These are phyloP conservation scores for Yamadazyma takamatsuzukensis DNA, from an alignment of 805 yeast species.

Conservation along the genomic window DNA sequence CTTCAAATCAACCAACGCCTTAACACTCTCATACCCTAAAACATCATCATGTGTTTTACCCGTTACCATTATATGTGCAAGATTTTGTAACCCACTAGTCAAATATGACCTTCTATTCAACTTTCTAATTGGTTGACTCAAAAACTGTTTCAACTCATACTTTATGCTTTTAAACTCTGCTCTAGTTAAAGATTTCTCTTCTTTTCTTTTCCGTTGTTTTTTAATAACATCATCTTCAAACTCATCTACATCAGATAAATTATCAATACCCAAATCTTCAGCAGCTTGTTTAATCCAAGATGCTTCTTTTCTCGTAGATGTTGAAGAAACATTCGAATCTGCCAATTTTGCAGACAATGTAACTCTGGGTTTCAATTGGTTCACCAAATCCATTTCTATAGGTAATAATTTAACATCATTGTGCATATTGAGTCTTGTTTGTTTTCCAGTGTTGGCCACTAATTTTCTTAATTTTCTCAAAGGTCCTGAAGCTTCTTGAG, in stretches of 20 bases:
- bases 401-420: constrained; percentile 66
- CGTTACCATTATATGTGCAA: constrained; percentile 72
- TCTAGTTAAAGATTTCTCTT: constrained; percentile 40
- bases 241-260: constrained; percentile 56
- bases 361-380: constrained; percentile 68
- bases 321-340: constrained; percentile 60
- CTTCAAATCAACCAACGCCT: constrained; percentile 62
- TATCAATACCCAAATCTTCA: constrained; percentile 83
- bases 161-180: constrained; percentile 45
- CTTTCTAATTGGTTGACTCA: constrained; percentile 55
- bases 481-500: constrained; percentile 90
- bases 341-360: constrained; percentile 69
- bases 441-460: constrained; percentile 33
- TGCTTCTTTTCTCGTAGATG: constrained; percentile 63
- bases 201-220: constrained; percentile 53
- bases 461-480: constrained; percentile 66
- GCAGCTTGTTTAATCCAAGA: constrained; percentile 89
- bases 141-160: constrained; percentile 49
- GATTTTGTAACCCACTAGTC: constrained; percentile 72
- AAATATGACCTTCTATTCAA: constrained; percentile 67
- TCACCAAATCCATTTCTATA: constrained; percentile 68
- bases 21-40: constrained; percentile 63
- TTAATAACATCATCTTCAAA: constrained; percentile 64
- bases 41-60: constrained; percentile 65
- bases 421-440: constrained; percentile 28